phyloP scores from a whole-genome alignment of 1,284 basidiomycete species.

The Boletellus deceptivus region DNA sequence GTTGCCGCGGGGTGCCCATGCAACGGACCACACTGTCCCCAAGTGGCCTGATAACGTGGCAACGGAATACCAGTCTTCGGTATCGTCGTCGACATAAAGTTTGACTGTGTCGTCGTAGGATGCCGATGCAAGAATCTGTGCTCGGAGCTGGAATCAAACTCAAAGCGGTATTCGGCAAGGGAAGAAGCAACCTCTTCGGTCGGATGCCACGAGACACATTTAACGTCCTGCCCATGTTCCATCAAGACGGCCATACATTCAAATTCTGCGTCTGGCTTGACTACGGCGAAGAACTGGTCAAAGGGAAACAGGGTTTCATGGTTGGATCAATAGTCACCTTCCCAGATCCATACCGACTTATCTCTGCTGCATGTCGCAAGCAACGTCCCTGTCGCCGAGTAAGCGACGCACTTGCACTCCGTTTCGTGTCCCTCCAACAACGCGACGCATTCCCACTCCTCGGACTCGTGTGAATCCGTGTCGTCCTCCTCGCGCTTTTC shows the following conservation, averaged over 20 bases:
- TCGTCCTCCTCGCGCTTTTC: slow-evolving; percentile 60
- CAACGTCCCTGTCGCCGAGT: slow-evolving; percentile 76
- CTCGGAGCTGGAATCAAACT: slow-evolving; percentile 24
- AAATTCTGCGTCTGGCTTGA: slow-evolving; percentile 90
- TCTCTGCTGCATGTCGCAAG: slow-evolving; percentile 94
- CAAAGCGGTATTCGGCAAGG: slow-evolving; percentile 14
- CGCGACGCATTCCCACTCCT: slow-evolving; percentile 84
- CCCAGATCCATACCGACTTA: slow-evolving; percentile 99
- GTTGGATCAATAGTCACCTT: slow-evolving; percentile 56
- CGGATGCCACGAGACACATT: slow-evolving; percentile 94
- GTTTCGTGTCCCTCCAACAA: slow-evolving; percentile 95
- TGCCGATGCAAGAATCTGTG: slow-evolving; percentile 89
- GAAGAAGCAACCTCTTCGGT: slow-evolving; percentile 72
- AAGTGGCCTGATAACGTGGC: slow-evolving; percentile 77
- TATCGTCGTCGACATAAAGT: slow-evolving; percentile 91
- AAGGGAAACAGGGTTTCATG: not conserved
- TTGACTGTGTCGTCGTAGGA: slow-evolving; percentile 98
- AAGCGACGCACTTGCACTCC: slow-evolving; percentile 95
- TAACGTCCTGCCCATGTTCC: slow-evolving; percentile 98
- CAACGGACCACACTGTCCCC: slow-evolving; percentile 91
- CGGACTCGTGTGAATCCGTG: slow-evolving; percentile 33
- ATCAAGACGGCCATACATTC: slow-evolving; percentile 95
- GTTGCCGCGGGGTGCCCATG: slow-evolving; percentile 77
- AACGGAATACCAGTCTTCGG: slow-evolving; percentile 93
- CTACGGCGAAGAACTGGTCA: slow-evolving; percentile 39